Evolutionary conservation across 495 filamentous ascomycete genomes (phyloP), one percentile per base, ranked within the genome.

Genomic region (Xylaria venustula): DNA sequence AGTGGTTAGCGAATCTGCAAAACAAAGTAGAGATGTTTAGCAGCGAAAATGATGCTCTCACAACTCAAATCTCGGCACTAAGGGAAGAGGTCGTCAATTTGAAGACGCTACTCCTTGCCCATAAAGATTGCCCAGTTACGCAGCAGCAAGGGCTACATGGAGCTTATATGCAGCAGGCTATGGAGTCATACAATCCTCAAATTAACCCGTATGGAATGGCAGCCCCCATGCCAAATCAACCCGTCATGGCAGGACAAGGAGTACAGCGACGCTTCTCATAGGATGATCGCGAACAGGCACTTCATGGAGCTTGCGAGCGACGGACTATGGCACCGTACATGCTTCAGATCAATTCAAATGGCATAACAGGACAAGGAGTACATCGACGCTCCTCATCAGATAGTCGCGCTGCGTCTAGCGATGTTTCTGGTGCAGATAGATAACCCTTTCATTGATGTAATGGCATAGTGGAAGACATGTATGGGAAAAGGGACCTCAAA

Each of bases 1-100:
- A 98, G 71, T 98, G 94, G 94, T 85, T 98, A 45, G 90, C 90
- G 15, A 98, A 96, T 70, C 83, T 98, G 2, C 94, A 98, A 74
- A 84, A 83, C 22, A 98, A 98, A 73, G 94, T 98, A 28, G 94
- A 98, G 69, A 76, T 96, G 44, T 98, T 90, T 69, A 90, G 86
- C 40, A 86, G 81, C 3, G 94, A 98, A 77, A 98, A 98, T 65
- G 94, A 98, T 66, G 85, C 85, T 5, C 83, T 98, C 50, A 90
- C 88, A 19, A 81, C 86, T 6, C 91, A 93, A 47, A 92, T 98
- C 54, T 85, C 88, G 25, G 82, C 87, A 60, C 78, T 98, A 1
- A 86, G 93, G 36, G 94, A 98, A 72, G 94, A 98, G 54, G 69
- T 98, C 53, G 92, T 98, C 64, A 93, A 92, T 55, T 84, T 98